These are phyloP conservation scores for Globisporangium canariense DNA, from an alignment of 352 stramenopile genomes.

Conservation along the genomic window DNA sequence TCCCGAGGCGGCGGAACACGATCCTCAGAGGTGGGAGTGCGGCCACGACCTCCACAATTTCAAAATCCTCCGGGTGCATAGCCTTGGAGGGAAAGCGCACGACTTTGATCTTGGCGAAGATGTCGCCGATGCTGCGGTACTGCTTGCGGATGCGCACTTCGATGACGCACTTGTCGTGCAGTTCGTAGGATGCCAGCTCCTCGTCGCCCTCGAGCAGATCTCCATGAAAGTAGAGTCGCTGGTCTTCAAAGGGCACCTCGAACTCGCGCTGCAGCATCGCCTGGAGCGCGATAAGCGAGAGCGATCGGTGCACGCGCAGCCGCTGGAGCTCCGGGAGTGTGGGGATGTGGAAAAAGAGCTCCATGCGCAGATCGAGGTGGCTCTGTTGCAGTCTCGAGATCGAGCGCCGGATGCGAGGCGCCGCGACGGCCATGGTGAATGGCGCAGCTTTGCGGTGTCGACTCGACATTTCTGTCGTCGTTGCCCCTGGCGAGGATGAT, in stretches of 20 bases:
- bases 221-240: slow-evolving; percentile 51
- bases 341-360: slow-evolving; percentile 52
- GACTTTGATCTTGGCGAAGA: slow-evolving; percentile 58
- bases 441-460: slow-evolving; percentile 6
- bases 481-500: neutral
- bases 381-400: slow-evolving; percentile 19
- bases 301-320: slow-evolving; percentile 37
- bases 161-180: slow-evolving; percentile 51
- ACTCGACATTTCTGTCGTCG: neutral
- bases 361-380: slow-evolving; percentile 35
- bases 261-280: slow-evolving; percentile 60
- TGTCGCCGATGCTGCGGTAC: slow-evolving; percentile 60
- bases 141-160: slow-evolving; percentile 40
- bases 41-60: slow-evolving; percentile 58
- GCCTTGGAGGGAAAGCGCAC: slow-evolving; percentile 33
- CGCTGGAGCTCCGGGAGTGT: slow-evolving; percentile 26
- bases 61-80: slow-evolving; percentile 40
- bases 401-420: slow-evolving; percentile 15
- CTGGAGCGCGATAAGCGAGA: slow-evolving; percentile 52
- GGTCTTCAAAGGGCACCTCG: slow-evolving; percentile 53
- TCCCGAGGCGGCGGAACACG: slow-evolving; percentile 51
- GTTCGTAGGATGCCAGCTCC: slow-evolving; percentile 49
- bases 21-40: slow-evolving; percentile 47
- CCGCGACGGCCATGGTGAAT: neutral
- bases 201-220: slow-evolving; percentile 62